phyloP scores from a whole-genome alignment of 352 stramenopile species.

The Phytopythium cucurbitacearum region DNA sequence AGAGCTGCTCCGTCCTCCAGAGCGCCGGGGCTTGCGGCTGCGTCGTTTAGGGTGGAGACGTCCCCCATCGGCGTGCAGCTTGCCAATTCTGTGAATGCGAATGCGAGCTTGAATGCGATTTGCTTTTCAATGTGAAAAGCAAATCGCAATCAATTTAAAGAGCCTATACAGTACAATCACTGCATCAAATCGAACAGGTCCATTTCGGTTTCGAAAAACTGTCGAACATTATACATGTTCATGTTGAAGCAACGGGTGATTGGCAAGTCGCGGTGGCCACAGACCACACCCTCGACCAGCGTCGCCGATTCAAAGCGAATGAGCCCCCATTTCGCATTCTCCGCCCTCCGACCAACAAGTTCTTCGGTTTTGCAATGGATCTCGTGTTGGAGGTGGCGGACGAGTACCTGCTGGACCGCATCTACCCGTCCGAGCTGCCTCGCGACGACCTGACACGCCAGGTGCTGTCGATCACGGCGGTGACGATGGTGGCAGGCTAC shows the following conservation, averaged over 20 bases:
- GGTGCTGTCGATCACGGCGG: slow-evolving; percentile 32
- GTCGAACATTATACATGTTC: slow-evolving; percentile 3
- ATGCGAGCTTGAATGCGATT: slow-evolving; percentile 3
- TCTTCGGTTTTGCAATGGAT: slow-evolving; percentile 35
- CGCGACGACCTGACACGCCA: slow-evolving; percentile 45
- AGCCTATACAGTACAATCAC: not conserved
- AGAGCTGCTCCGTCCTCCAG: slow-evolving; percentile 16
- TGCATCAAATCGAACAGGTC: not conserved
- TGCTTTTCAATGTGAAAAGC: not conserved
- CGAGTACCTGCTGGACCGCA: slow-evolving; percentile 35
- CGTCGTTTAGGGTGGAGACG: slow-evolving; percentile 35
- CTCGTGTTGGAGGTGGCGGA: slow-evolving; percentile 51
- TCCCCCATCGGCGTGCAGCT: slow-evolving; percentile 12
- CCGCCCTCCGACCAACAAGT: no score
- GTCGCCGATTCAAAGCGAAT: no score
- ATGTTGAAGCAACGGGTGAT: no score
- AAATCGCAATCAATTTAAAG: not conserved
- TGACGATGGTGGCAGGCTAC: slow-evolving; percentile 55
- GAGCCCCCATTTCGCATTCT: no score
- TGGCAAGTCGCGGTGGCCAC: no score
- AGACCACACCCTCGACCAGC: no score
- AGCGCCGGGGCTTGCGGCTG: slow-evolving; percentile 21
- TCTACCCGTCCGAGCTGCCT: slow-evolving; percentile 43
- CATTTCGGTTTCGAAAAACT: not conserved
- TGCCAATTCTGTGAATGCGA: not conserved